These are phyloP conservation scores for Coemansia erecta DNA, from an alignment of 192 early-diverging fungal genomes.

Conservation along the genomic window DNA sequence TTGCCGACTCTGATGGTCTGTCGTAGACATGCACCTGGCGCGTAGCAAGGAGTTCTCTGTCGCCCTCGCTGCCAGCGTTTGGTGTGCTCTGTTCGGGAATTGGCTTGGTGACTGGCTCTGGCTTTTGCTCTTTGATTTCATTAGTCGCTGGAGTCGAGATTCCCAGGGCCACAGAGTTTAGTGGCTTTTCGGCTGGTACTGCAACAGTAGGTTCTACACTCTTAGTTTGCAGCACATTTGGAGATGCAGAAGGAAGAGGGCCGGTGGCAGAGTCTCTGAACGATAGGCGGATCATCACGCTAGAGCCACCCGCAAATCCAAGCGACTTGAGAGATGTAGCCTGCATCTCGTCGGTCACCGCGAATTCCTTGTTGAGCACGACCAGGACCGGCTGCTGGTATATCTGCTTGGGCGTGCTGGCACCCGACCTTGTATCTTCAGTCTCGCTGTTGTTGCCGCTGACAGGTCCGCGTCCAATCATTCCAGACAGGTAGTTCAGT, in stretches of 20 bases:
- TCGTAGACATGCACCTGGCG: slow-evolving; percentile 53
- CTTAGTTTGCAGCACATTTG: neutral
- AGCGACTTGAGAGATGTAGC: slow-evolving; percentile 66
- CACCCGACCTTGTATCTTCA: neutral
- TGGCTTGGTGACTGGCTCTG: too few relatives aligned
- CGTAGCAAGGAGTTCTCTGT: neutral
- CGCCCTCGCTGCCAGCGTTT: neutral
- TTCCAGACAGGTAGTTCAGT: neutral
- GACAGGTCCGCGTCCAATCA: neutral
- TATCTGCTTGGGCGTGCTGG: neutral
- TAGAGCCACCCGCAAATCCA: slow-evolving; percentile 65
- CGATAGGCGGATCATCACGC: slow-evolving; percentile 67
- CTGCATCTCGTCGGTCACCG: slow-evolving; percentile 59
- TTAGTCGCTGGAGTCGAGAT: too few relatives aligned
- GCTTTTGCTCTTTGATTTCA: too few relatives aligned
- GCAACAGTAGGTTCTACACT: neutral
- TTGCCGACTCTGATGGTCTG: slow-evolving; percentile 45
- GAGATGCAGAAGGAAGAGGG: neutral
- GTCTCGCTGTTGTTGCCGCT: slow-evolving; percentile 7
- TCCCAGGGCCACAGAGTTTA: too few relatives aligned
- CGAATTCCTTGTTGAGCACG: slow-evolving; percentile 54
- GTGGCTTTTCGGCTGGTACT: too few relatives aligned
- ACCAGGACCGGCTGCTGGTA: slow-evolving; percentile 38
- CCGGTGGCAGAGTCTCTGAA: slow-evolving; percentile 55
- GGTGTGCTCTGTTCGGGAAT: too few relatives aligned